phyloP scores from a whole-genome alignment of 306 rosid genomes.

The Datisca glomerata region DNA sequence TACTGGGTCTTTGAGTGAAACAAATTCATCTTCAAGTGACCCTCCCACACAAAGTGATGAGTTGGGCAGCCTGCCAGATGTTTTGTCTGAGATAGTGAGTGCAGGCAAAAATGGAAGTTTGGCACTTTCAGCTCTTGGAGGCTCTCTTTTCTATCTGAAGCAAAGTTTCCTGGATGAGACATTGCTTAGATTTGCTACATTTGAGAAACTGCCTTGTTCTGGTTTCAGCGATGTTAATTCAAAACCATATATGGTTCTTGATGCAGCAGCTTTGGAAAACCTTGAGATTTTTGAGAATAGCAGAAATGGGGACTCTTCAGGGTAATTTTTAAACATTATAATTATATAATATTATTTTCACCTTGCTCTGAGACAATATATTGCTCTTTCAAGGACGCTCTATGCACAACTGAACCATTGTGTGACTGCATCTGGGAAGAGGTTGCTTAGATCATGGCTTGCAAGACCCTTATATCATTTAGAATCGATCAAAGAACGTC shows the following conservation, averaged over 20 bases:
- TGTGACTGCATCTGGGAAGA: constrained; percentile 88
- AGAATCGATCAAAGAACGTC: constrained; percentile 70
- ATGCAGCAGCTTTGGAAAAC: constrained; percentile 85
- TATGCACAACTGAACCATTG: constrained; percentile 84
- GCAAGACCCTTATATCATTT: constrained; percentile 74
- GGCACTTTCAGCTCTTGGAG: constrained; percentile 98
- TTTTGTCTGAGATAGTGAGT: constrained; percentile 52
- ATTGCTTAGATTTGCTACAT: constrained; percentile 77
- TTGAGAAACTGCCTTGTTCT: constrained; percentile 72
- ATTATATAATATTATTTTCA: constrained; percentile 3
- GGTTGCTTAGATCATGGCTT: constrained; percentile 88
- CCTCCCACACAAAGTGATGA: constrained; percentile 27
- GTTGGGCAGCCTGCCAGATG: constrained; percentile 46
- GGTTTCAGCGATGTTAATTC: constrained; percentile 42
- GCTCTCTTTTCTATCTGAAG: constrained; percentile 76
- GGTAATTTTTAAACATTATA: constrained; percentile 35
- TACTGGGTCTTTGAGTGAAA: constrained; percentile 16
- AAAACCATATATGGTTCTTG: constrained; percentile 88
- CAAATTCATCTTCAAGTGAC: constrained; percentile 1
- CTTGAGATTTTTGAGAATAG: constrained; percentile 92
- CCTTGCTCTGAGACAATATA: constrained; percentile 22
- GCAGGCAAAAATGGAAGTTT: constrained; percentile 34
- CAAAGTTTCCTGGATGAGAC: constrained; percentile 84
- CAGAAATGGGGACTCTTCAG: constrained; percentile 77
- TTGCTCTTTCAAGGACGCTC: constrained; percentile 51